Evolutionary conservation across 2,329 filamentous ascomycete species (phyloP).

Genomic region (Talaromyces sp.): DNA sequence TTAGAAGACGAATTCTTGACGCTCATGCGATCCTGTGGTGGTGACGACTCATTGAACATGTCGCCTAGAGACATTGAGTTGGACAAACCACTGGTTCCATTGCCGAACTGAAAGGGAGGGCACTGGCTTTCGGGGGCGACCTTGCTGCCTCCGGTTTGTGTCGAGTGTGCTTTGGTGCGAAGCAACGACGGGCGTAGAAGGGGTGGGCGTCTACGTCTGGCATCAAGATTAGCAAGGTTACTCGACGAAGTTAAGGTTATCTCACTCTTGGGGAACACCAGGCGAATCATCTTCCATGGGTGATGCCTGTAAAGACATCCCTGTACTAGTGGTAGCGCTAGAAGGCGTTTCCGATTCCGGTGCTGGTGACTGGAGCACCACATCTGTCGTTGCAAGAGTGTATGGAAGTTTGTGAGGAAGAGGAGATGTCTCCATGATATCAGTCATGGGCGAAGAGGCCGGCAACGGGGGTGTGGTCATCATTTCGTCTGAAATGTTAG

Average conservation of each 20-base stretch:
- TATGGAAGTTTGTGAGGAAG: constrained; percentile 81
- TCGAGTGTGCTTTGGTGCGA: constrained; percentile 72
- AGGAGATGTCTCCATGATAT: constrained; percentile 92
- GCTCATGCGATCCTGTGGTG: constrained; percentile 66
- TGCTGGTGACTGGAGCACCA: constrained; percentile 71
- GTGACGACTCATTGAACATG: constrained; percentile 72
- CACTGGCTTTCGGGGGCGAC: constrained; percentile 63
- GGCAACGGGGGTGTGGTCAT: constrained; percentile 81
- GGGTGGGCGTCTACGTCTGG: constrained; percentile 65
- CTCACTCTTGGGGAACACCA: constrained; percentile 38
- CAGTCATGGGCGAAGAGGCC: constrained; percentile 75
- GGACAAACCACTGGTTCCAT: constrained; percentile 52
- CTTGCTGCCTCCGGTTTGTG: constrained; percentile 62
- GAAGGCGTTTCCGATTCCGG: constrained; percentile 51
- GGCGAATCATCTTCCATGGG: constrained; percentile 36
- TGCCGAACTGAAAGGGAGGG: constrained; percentile 74
- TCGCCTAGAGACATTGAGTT: constrained; percentile 71
- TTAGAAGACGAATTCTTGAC: constrained; percentile 58
- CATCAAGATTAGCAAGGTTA: not conserved
- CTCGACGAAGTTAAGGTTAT: constrained; percentile 11
- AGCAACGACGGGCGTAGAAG: constrained; percentile 72
- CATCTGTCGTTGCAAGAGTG: constrained; percentile 53
- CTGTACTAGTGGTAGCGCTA: constrained; percentile 43
- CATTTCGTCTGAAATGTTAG: constrained; percentile 57
- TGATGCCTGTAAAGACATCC: constrained; percentile 42